Conservation (phyloP, 2,329 filamentous ascomycete species). For the Fusarium paranaense region DNA sequence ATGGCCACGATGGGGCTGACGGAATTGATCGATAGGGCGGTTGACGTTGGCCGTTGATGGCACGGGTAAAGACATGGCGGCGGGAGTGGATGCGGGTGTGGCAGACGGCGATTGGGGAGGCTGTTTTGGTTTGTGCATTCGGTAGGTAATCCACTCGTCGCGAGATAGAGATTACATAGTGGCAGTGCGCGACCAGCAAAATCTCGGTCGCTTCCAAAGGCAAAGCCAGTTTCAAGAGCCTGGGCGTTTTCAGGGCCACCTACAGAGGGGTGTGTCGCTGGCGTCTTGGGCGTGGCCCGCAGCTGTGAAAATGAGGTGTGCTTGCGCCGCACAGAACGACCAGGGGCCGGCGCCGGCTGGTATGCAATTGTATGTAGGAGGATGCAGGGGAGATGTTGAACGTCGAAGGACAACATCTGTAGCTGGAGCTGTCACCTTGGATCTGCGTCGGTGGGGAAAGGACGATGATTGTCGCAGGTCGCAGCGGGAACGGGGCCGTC, state of each 20-base stretch:
- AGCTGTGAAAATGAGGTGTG: neutral
- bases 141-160: neutral
- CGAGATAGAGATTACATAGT: slow-evolving; percentile 23
- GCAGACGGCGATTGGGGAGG: slow-evolving; percentile 17
- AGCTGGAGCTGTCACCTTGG: neutral
- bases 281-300: neutral
- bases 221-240: slow-evolving; percentile 23
- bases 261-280: neutral
- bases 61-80: slow-evolving; percentile 31
- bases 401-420: neutral
- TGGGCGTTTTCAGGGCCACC: neutral
- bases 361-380: neutral
- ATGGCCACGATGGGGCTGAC: slow-evolving; percentile 42
- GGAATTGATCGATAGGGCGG: slow-evolving; percentile 18
- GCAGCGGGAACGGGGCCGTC: neutral
- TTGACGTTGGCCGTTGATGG: slow-evolving; percentile 19
- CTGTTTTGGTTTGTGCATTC: neutral
- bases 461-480: neutral
- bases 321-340: slow-evolving; percentile 20
- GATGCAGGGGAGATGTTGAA: neutral
- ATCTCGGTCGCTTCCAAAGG: slow-evolving; percentile 34
- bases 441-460: slow-evolving; percentile 6
- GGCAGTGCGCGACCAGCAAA: slow-evolving; percentile 33
- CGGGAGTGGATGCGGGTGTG: slow-evolving; percentile 36
- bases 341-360: neutral